A percentile compares a stretch with the other conserved stretches of the same genome.
These are phyloP conservation scores for Yamadazyma scolyti DNA, from an alignment of 805 yeast genomes.

Conservation along the genomic window DNA sequence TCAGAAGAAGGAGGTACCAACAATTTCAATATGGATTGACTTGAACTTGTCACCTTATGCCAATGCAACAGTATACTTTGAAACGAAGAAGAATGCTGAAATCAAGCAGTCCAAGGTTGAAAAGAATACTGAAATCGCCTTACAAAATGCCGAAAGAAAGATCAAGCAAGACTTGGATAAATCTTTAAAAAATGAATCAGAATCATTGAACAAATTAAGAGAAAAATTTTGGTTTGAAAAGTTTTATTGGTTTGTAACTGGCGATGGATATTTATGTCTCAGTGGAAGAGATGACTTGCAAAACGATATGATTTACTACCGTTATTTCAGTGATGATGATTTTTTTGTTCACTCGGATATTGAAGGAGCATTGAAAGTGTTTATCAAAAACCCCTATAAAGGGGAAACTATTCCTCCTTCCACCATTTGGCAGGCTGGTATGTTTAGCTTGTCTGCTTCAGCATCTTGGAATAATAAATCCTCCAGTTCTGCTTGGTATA, in stretches of 20 bases:
- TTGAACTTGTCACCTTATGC: slow-evolving; percentile 77
- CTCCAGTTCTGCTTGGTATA: slow-evolving; percentile 81
- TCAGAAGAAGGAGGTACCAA: slow-evolving; percentile 10
- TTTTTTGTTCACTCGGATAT: slow-evolving; percentile 69
- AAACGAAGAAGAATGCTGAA: slow-evolving; percentile 68
- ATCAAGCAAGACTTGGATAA: slow-evolving; percentile 69
- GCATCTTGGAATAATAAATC: slow-evolving; percentile 88
- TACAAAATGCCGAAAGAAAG: slow-evolving; percentile 77
- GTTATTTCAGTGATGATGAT: slow-evolving; percentile 74
- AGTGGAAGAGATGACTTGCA: slow-evolving; percentile 84
- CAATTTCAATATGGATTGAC: slow-evolving; percentile 60
- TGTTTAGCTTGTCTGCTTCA: slow-evolving; percentile 75
- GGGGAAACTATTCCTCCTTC: slow-evolving; percentile 78
- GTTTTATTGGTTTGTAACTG: slow-evolving; percentile 89
- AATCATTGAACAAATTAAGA: slow-evolving; percentile 56
- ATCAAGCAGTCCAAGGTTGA: slow-evolving; percentile 80
- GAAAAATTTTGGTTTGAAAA: slow-evolving; percentile 90
- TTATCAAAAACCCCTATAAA: slow-evolving; percentile 74
- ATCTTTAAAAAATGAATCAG: slow-evolving; percentile 51
- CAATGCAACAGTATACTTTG: slow-evolving; percentile 80
- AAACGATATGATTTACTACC: slow-evolving; percentile 72
- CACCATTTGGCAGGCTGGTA: slow-evolving; percentile 85
- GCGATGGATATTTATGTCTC: slow-evolving; percentile 81
- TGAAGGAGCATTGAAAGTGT: slow-evolving; percentile 70
- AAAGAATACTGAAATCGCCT: slow-evolving; percentile 69